Evolutionary conservation across 495 filamentous ascomycete genomes (phyloP), one percentile per base, ranked within the genome.

Genomic region (Thermothielavioides terrestris): DNA sequence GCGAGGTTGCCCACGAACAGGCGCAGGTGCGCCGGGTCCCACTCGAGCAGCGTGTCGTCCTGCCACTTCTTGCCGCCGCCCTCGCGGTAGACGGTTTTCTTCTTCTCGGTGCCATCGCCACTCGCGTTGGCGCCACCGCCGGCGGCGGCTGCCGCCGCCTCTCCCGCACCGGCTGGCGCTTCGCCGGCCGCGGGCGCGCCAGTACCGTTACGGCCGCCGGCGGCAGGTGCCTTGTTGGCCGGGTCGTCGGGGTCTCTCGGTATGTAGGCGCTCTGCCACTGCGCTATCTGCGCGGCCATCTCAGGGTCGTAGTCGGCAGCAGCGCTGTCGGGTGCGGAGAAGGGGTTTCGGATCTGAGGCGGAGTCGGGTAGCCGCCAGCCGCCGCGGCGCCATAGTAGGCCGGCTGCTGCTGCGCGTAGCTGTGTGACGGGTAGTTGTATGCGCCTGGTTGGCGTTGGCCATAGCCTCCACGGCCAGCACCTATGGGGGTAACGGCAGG

Each of bases 1-100:
- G 92, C 94, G 21, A 98, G 79, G 63, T 98, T 98, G 40, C 92
- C 92, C 15, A 97, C 88, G 64, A 96, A 96, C 14, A 98, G 75
- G 4, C 92, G 85, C 58, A 95, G 88, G 68, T 98, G 94, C 1
- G 86, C 78, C 0, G 94, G 94, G 60, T 98, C 89, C 92, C 92
- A 98, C 59, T 98, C 94, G 0, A 96, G 75, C 0, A 98, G 78
- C 0, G 84, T 79, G 11, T 81, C 68, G 65, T 98, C 92, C 23
- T 80, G 79, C 92, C 92, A 98, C 20, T 77, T 84, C 67, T 92
- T 82, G 14, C 92, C 92, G 36, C 92, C 92, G 23, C 92, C 94
- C 39, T 83, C 76, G 15, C 92, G 85, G 22, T 85, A 72, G 0
- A 97, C 92, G 0, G 92, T 97, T 74, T 78, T 78, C 44, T 75